These are phyloP conservation scores for Aspergillus sp. DNA, from an alignment of 2,329 filamentous ascomycete genomes.

Conservation along the genomic window DNA sequence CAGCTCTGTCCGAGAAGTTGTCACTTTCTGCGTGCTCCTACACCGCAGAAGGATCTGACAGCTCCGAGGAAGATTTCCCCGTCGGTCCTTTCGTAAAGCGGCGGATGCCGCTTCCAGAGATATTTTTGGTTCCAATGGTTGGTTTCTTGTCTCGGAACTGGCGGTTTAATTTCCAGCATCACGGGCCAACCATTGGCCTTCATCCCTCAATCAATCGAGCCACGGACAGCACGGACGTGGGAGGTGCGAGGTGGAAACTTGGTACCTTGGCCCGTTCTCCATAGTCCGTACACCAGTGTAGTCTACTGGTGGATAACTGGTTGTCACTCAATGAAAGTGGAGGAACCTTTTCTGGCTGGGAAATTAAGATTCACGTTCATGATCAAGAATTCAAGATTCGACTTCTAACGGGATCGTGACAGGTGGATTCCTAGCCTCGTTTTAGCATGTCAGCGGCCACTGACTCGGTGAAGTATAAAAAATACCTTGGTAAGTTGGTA, in stretches of 20 bases:
- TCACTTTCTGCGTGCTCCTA: conserved; percentile 12
- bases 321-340: conserved; percentile 1
- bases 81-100: background rate
- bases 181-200: background rate
- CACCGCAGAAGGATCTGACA: conserved; percentile 15
- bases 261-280: background rate
- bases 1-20: conserved; percentile 4
- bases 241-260: background rate
- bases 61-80: conserved; percentile 1
- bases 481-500: background rate
- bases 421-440: conserved; percentile 1
- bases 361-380: conserved; percentile 8
- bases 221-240: background rate
- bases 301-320: background rate
- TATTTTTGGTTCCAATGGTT: background rate
- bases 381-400: conserved; percentile 5
- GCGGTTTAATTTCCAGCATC: background rate
- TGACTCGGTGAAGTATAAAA: background rate
- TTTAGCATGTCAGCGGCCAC: conserved; percentile 2
- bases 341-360: background rate
- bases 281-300: background rate
- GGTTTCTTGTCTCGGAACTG: background rate
- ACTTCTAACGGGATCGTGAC: background rate
- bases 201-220: background rate
- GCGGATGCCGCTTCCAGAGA: background rate